Evolutionary conservation across 2,329 filamentous ascomycete genomes (phyloP).

Genomic region (Beauveria australis): DNA sequence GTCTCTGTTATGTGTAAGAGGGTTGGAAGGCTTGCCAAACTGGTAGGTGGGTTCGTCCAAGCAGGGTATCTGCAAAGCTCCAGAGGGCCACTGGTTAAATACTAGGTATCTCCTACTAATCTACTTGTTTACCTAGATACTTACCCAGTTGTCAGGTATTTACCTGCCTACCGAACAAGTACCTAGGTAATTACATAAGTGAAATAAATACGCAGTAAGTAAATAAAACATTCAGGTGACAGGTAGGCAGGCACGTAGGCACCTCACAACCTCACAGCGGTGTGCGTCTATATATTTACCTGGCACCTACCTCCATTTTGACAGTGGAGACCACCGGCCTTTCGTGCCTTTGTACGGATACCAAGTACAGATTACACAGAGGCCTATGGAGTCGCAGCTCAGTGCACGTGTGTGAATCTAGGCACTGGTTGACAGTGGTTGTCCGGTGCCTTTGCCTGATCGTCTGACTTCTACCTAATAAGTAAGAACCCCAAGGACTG

Average conservation of each 20-base stretch:
- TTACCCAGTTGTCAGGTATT: no score
- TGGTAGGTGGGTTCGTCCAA: not conserved
- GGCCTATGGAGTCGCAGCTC: not conserved
- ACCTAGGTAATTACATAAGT: no score
- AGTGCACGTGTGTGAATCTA: slow-evolving; percentile 5
- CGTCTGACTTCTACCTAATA: not conserved
- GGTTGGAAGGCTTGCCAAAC: not conserved
- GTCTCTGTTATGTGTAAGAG: not conserved
- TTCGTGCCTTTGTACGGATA: not conserved
- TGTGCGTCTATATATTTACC: not conserved
- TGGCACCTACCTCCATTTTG: not conserved
- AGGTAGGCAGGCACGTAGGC: no score
- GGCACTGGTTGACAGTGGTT: not conserved
- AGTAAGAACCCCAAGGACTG: not conserved
- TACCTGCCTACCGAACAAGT: no score
- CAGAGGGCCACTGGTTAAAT: no score
- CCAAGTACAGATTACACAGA: not conserved
- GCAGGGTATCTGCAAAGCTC: no score
- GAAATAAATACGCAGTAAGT: no score
- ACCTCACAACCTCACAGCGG: no score
- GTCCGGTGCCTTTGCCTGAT: not conserved
- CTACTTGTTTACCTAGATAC: no score
- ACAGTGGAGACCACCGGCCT: not conserved
- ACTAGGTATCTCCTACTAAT: no score
- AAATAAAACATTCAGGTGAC: no score